These are phyloP conservation scores for Ganoderma lingzhi DNA, from an alignment of 1,284 basidiomycete genomes.

Conservation along the genomic window DNA sequence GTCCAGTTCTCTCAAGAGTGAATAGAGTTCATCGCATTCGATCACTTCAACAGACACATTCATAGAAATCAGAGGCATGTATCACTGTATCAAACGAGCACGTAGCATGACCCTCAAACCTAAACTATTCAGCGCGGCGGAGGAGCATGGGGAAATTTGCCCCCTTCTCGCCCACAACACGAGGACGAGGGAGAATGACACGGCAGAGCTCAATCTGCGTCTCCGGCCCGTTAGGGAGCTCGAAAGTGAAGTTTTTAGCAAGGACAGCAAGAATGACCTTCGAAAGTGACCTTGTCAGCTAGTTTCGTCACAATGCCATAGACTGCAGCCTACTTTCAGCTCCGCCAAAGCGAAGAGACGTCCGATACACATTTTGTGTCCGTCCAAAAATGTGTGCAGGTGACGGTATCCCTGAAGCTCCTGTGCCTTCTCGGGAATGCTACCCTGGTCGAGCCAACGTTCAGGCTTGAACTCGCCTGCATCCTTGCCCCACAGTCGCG, in stretches of 20 bases:
- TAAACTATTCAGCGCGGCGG: background rate
- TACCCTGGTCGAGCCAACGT: background rate
- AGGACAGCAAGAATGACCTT: background rate
- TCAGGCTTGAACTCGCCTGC: background rate
- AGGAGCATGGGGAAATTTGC: background rate
- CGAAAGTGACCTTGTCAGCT: background rate
- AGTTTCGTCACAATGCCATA: background rate
- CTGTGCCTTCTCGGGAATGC: background rate
- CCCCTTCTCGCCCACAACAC: background rate
- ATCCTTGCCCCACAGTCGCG: background rate
- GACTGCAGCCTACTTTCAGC: background rate
- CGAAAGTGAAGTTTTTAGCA: background rate
- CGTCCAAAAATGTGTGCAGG: background rate
- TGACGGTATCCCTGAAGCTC: background rate
- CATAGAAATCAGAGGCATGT: too few relatives aligned
- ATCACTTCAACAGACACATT: too few relatives aligned
- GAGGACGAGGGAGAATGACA: background rate
- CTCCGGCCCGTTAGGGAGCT: background rate
- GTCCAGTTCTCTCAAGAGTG: too few relatives aligned
- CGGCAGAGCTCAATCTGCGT: background rate
- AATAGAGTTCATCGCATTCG: too few relatives aligned
- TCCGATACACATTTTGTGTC: background rate
- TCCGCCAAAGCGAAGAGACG: background rate
- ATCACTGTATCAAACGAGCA: too few relatives aligned
- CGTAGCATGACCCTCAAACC: background rate